Base-by-base conservation (phyloP, 345 rosid species). In the Eucalyptus regnans region DNA sequence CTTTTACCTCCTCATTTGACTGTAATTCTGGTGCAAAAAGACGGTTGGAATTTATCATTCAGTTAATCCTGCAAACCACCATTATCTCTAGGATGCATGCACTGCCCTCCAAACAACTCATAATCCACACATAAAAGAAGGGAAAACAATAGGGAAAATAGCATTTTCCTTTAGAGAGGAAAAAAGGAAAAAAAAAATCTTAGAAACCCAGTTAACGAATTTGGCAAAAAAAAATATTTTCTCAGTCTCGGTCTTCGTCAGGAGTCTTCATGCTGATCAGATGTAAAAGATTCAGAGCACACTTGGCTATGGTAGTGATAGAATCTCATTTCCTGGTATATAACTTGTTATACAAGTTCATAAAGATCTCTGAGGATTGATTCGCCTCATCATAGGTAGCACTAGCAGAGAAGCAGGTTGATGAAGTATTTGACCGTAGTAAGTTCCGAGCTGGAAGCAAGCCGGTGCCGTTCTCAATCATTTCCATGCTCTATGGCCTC, bases 401-500 rank as follows among this genome's bases (percentile, higher is more conserved):
- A 71, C 81, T 71, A 71, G 25, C 81, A 71, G 81, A 20, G 3
- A 76, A 41, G 27, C 84, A 76, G 41, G 84, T 76, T 0, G 15
- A 76, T 41, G 29, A 20, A 41, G 29, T 41, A 41, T 76, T 41
- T 41, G 84, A 11, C 84, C 2, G 27, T 0, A 3, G 84, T 1
- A 12, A 41, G 84, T 76, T 41, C 84, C 25, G 14, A 76, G 46
- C 0, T 76, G 27, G 83, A 76, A 17, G 87, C 64, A 50, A 50
- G 62, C 25, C 15, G 62, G 43, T n/a, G 87, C 87, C 0, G 11
- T 64, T 49, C 33, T 85, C 43, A 8, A 29, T 41, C 48, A 76
- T 76, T 76, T 76, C 62, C 84, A 58, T 33, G 12, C 48, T 68
- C 66, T 91, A 94, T 41, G 93, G 91, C 41, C 76, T 88, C 58